phyloP scores from a whole-genome alignment of 2,329 filamentous ascomycete species.

The Tympanopsis confertula region DNA sequence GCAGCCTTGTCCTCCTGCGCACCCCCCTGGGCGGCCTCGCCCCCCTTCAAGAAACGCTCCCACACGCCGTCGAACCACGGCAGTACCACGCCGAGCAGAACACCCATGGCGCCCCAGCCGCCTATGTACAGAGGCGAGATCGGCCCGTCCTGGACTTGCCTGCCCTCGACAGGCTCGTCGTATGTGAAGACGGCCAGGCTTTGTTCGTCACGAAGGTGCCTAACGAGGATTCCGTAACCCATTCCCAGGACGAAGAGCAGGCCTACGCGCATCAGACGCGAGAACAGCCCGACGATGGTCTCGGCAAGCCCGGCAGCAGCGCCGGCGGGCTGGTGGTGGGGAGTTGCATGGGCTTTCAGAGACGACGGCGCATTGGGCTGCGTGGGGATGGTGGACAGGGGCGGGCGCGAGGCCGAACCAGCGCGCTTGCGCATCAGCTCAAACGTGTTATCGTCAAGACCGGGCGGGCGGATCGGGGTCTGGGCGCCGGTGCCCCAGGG shows the following conservation, averaged over 20 bases:
- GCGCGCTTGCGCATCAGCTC: conserved; percentile 26
- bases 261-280: conserved; percentile 41
- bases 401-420: conserved; percentile 17
- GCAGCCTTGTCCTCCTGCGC: conserved; percentile 20
- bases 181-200: conserved; percentile 52
- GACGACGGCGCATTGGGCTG: conserved; percentile 14
- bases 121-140: too few relatives aligned
- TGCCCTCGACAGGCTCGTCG: conserved; percentile 21
- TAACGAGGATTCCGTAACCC: conserved; percentile 71
- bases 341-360: conserved; percentile 20
- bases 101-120: conserved; percentile 73
- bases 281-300: conserved; percentile 24
- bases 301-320: conserved; percentile 12
- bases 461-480: conserved; percentile 41
- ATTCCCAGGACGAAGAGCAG: conserved; percentile 71
- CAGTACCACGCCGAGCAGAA: conserved; percentile 66
- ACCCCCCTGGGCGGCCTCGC: conserved; percentile 6
- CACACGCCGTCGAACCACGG: conserved; percentile 76
- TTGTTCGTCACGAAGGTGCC: conserved; percentile 63
- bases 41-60: conserved; percentile 35
- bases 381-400: conserved; percentile 9
- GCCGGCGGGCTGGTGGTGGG: conserved; percentile 11
- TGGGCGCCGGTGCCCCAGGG: conserved; percentile 72
- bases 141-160: conserved; percentile 37
- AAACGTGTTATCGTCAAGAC: conserved; percentile 30